Evolutionary conservation across 768 basidiomycete genomes (phyloP), one percentile per base, ranked within the genome.

Genomic region (Leccinum fibrillosum): DNA sequence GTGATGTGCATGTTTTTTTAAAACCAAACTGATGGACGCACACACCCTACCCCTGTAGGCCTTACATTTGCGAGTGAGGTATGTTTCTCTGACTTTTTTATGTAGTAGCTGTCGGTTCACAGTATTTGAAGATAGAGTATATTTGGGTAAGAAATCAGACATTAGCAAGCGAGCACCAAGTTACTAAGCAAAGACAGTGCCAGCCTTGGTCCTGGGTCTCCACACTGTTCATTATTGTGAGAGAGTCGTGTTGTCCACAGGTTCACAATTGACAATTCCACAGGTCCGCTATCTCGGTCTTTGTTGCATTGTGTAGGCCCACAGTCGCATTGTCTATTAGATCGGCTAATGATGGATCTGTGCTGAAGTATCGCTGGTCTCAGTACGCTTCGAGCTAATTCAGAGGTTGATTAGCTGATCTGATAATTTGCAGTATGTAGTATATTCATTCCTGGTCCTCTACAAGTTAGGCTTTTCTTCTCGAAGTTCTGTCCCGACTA

Each of bases 201-300:
- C 49, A 7, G 42, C 19, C 32, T 1, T 64, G 63, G 63, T 52
- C 58, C 30, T 49, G 58, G 55, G 55, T 64, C 23, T 64, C 63
- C 6, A 32, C 13, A 1, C 17, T 64, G 1, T 64, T 56, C 30
- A 3, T 64, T 25, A 6, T 64, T 6, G 63, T 64, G 4, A 4
- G 17, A 2, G 13, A 12, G 34, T n/a, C 11, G 25, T 23, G 13
- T 26, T 10, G 7, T 37, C 1, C 13, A 32, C 12, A 23, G 5
- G 1, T 25, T 34, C 30, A 4, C 2, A 19, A 32, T n/a, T 59
- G 26, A 59, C 26, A 17, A 6, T 21, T 37, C 21, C 10, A 4
- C 19, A 59, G 58, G 34, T 59, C 4, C 44, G 57, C 21, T 59
- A 42, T 11, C 2, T 42, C 10, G n/a, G 42, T 42, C n/a, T 42